Conservation (phyloP, 2,329 filamentous ascomycete species). For the Didymella pomorum region DNA sequence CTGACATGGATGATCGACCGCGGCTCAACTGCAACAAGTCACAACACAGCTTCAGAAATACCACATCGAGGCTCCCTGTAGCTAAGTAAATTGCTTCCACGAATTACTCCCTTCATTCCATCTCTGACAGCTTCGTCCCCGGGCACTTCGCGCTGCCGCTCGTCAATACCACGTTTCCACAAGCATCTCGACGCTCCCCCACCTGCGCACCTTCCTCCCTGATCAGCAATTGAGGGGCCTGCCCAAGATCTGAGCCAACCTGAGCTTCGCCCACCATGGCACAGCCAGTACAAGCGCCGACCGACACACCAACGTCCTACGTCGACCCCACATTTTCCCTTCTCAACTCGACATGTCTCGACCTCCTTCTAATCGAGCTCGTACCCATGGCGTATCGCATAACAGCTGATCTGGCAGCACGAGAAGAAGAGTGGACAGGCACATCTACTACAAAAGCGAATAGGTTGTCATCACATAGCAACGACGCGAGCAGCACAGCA, state of each 20-base stretch:
- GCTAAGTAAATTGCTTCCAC: neutral
- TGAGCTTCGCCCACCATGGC: slow-evolving; percentile 21
- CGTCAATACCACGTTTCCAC: neutral
- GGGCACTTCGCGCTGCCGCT: neutral
- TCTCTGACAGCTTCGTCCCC: neutral
- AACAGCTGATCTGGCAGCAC: slow-evolving; percentile 72
- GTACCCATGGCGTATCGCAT: slow-evolving; percentile 93
- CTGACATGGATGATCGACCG: slow-evolving; percentile 17
- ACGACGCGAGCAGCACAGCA: slow-evolving; percentile 39
- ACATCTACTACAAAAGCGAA: slow-evolving; percentile 24
- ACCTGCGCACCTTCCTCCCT: neutral
- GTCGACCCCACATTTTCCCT: slow-evolving; percentile 78
- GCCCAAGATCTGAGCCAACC: neutral
- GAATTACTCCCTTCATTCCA: neutral
- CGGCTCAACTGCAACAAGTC: slow-evolving; percentile 8
- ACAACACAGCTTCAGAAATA: slow-evolving; percentile 1
- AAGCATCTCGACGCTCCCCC: slow-evolving; percentile 2
- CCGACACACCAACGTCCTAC: slow-evolving; percentile 47
- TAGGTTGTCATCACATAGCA: slow-evolving; percentile 31
- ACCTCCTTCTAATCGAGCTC: slow-evolving; percentile 94
- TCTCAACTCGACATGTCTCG: slow-evolving; percentile 84
- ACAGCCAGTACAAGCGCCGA: slow-evolving; percentile 21
- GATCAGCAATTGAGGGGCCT: neutral
- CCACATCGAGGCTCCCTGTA: neutral
- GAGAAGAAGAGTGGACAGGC: slow-evolving; percentile 53